Conservation (phyloP, 495 filamentous ascomycete genomes). For the Immersiella caudata region DNA sequence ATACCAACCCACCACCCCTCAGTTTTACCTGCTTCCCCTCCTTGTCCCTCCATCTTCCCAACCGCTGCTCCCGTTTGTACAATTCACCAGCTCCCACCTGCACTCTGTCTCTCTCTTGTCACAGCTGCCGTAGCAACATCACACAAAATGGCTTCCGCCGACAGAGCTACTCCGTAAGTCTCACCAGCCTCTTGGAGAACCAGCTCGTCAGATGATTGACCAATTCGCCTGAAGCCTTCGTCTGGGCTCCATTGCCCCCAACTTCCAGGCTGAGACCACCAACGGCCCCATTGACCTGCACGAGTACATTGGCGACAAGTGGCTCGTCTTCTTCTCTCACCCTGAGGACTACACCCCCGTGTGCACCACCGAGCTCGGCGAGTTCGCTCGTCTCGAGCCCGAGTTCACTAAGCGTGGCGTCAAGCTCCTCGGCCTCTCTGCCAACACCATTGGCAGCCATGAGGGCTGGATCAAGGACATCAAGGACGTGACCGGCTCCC, state of each 20-base stretch:
- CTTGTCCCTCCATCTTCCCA: slow-evolving; percentile 4
- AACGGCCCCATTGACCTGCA: slow-evolving; percentile 94
- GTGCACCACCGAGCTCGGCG: slow-evolving; percentile 98
- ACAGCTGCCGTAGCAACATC: slow-evolving; percentile 13
- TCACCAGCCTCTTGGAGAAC: not conserved
- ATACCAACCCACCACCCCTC: slow-evolving; percentile 20
- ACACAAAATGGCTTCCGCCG: slow-evolving; percentile 56
- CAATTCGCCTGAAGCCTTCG: slow-evolving; percentile 62
- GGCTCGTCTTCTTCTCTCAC: slow-evolving; percentile 97
- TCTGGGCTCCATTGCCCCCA: slow-evolving; percentile 84
- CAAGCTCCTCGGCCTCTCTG: slow-evolving; percentile 93
- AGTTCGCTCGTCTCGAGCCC: slow-evolving; percentile 92
- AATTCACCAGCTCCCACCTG: slow-evolving; percentile 10
- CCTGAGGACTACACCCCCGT: slow-evolving; percentile 93
- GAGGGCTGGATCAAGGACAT: slow-evolving; percentile 93
- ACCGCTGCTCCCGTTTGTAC: not conserved
- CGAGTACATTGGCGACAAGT: slow-evolving; percentile 90
- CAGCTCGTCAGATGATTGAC: not conserved
- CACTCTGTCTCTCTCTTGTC: slow-evolving; percentile 11
- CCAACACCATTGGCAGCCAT: slow-evolving; percentile 71
- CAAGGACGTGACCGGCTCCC: slow-evolving; percentile 82
- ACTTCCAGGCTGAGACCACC: slow-evolving; percentile 94
- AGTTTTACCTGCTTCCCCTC: not conserved
- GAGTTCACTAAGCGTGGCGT: slow-evolving; percentile 93
- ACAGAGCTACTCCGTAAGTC: slow-evolving; percentile 53